Evolutionary conservation across 305 asterid genomes (phyloP).

Genomic region (Fraxinus floribunda): DNA sequence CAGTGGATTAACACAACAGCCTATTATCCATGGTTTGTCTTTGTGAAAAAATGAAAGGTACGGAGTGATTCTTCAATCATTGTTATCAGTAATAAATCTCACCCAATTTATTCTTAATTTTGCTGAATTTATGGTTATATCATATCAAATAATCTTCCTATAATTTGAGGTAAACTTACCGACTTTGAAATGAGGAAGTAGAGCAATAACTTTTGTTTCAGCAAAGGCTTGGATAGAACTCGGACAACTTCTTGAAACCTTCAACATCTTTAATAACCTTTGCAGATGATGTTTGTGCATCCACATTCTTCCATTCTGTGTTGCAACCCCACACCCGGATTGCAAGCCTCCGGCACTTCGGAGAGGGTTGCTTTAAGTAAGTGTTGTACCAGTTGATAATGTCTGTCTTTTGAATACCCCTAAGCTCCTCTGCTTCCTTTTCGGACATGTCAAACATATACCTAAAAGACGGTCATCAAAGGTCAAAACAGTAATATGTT

Average conservation of each 20-base stretch:
- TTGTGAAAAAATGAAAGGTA: neutral
- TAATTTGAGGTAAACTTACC: neutral
- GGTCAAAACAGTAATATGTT: conserved; percentile 3
- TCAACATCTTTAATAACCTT: conserved; percentile 55
- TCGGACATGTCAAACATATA: conserved; percentile 81
- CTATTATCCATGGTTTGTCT: neutral
- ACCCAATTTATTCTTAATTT: neutral
- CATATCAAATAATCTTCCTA: neutral
- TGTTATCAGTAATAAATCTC: neutral
- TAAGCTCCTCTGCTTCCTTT: conserved; percentile 77
- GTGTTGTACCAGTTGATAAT: conserved; percentile 68
- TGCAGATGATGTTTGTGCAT: conserved; percentile 32
- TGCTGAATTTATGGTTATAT: neutral
- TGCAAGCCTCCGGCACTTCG: conserved; percentile 83
- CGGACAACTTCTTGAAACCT: conserved; percentile 58
- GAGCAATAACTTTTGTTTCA: conserved; percentile 29
- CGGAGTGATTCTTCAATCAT: conserved; percentile 5
- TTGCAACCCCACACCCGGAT: conserved; percentile 93
- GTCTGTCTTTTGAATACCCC: conserved; percentile 54
- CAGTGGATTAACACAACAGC: neutral
- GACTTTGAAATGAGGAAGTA: neutral
- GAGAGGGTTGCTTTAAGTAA: conserved; percentile 70
- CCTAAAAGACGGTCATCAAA: conserved; percentile 47
- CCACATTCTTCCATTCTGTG: conserved; percentile 45
- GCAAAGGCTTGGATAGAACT: conserved; percentile 71